These are phyloP conservation scores for Trichophyton mentagrophytes DNA, from an alignment of 2,329 filamentous ascomycete genomes.

Conservation along the genomic window DNA sequence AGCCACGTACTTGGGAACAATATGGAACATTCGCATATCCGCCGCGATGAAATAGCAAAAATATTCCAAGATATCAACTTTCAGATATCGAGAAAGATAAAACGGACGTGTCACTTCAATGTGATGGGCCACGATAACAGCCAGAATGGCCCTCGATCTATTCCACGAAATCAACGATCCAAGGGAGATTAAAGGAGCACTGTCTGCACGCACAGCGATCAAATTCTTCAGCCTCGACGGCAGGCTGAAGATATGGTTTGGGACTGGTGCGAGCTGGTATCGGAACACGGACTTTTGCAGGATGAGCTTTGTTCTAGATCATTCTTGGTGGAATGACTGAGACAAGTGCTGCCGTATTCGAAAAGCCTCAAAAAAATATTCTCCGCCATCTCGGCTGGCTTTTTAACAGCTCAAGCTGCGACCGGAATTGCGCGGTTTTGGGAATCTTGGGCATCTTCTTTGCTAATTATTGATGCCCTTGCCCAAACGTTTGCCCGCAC, in stretches of 20 bases:
- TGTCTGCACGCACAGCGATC: neutral
- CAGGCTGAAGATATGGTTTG: neutral
- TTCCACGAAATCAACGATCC: neutral
- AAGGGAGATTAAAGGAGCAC: slow-evolving; percentile 1
- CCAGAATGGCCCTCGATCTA: neutral
- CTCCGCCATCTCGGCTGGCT: neutral
- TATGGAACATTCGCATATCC: neutral
- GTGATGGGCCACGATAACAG: neutral
- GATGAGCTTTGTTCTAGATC: neutral
- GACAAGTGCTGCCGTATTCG: neutral
- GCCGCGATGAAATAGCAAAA: neutral
- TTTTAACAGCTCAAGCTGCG: neutral
- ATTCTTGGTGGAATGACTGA: neutral
- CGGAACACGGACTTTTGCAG: neutral
- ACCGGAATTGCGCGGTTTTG: neutral
- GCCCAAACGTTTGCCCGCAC: neutral
- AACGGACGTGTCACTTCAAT: neutral
- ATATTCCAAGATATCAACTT: neutral
- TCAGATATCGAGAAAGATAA: neutral
- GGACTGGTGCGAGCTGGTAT: neutral
- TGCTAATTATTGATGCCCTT: neutral
- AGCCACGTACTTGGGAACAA: neutral
- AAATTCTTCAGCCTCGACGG: neutral
- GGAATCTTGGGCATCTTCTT: neutral
- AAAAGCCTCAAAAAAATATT: neutral